These are phyloP conservation scores for Curvularia eragrostidis DNA, from an alignment of 2,329 filamentous ascomycete genomes.

Conservation along the genomic window DNA sequence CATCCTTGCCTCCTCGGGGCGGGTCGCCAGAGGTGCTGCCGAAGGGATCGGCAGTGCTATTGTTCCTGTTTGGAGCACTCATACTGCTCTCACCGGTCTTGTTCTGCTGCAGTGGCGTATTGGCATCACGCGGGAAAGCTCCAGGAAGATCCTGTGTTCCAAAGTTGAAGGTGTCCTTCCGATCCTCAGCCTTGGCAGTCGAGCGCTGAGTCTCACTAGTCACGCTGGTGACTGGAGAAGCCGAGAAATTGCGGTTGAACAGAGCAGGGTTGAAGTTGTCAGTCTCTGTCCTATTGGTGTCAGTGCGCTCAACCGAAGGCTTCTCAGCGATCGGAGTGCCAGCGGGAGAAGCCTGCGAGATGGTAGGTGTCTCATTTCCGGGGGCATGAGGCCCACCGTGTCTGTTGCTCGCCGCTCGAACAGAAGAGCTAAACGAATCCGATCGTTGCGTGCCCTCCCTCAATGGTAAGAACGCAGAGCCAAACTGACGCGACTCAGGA, in stretches of 20 bases:
- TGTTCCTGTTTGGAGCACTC: conserved; percentile 55
- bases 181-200: conserved; percentile 43
- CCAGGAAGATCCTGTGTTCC: conserved; percentile 53
- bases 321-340: conserved; percentile 63
- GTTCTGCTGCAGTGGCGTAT: conserved; percentile 56
- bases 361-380: conserved; percentile 58
- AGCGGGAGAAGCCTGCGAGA: conserved; percentile 49
- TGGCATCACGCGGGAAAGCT: conserved; percentile 54
- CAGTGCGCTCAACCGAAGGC: conserved; percentile 42
- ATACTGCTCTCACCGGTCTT: conserved; percentile 57
- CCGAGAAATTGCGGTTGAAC: conserved; percentile 48
- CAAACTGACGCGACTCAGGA: conserved; percentile 78
- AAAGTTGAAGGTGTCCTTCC: conserved; percentile 52
- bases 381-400: conserved; percentile 62
- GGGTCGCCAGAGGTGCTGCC: conserved; percentile 40
- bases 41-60: conserved; percentile 54
- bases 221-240: conserved; percentile 50
- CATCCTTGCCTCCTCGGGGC: conserved; percentile 66
- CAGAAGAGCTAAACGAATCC: conserved; percentile 77
- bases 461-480: conserved; percentile 77
- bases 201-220: conserved; percentile 50
- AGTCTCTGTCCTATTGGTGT: conserved; percentile 46
- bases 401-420: conserved; percentile 73
- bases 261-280: conserved; percentile 45
- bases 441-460: conserved; percentile 61